Evolutionary conservation across 192 early-diverging fungal genomes (phyloP).

Genomic region (Backusella circina): DNA sequence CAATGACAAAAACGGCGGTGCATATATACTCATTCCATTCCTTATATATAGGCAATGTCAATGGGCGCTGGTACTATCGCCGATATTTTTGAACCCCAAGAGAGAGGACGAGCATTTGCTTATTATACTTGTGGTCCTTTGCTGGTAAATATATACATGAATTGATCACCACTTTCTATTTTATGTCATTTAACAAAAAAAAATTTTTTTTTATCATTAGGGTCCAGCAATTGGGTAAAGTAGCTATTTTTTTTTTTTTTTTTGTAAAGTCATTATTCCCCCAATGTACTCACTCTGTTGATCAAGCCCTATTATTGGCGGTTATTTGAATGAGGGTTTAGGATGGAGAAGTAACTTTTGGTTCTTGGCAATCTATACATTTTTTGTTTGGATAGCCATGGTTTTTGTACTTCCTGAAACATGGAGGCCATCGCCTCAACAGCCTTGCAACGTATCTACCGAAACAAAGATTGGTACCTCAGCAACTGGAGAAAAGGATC

Average conservation of each 20-base stretch:
- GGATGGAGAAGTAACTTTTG: constrained; percentile 37
- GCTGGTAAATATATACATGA: no score
- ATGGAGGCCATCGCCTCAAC: constrained; percentile 12
- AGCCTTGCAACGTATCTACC: constrained; percentile 18
- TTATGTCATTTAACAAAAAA: no score
- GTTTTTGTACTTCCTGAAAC: constrained; percentile 36
- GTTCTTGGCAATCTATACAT: constrained; percentile 24
- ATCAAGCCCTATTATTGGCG: constrained; percentile 31
- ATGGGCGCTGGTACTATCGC: constrained; percentile 35
- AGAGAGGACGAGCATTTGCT: constrained; percentile 34
- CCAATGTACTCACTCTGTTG: neutral
- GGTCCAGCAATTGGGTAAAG: constrained; percentile 32
- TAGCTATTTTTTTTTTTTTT: neutral
- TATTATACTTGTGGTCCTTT: constrained; percentile 22
- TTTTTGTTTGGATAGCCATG: constrained; percentile 13
- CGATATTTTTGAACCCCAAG: constrained; percentile 27
- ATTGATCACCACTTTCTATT: no score
- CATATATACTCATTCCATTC: neutral
- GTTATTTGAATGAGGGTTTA: constrained; percentile 30
- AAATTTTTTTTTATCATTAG: no score
- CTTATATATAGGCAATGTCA: constrained; percentile 21
- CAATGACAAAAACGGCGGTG: neutral
- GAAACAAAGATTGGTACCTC: neutral
- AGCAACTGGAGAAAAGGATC: neutral
- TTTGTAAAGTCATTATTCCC: no score